Evolutionary conservation across 2,329 filamentous ascomycete genomes (phyloP), one percentile per base, ranked within the genome.

Genomic region (Rutstroemia sp.): DNA sequence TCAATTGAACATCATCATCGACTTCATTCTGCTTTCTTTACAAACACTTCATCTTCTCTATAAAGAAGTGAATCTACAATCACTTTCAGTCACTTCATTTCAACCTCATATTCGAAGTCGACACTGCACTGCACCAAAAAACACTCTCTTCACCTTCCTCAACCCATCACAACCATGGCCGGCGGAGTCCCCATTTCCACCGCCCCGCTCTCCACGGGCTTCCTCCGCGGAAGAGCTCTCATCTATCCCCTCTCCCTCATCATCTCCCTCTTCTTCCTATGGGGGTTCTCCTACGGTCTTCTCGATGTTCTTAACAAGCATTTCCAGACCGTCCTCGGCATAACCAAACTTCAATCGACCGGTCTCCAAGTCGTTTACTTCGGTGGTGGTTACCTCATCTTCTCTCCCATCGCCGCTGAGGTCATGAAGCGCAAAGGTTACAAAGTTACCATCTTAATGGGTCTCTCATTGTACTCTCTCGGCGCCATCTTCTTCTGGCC

Each of bases 201-300:
- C 25, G 68, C 71, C 27, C 63, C 68, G 30, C 65, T 75, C 27
- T 65, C 67, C 51, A 69, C 71, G 49, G 72, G 73, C 57, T 74
- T 70, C 65, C 69, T 59, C 67, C 71, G 57, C 68, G 72, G 69
- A 48, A 64, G 56, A 38, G 64, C 64, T 14, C 73, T 78, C 53
- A 75, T 79, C 65, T 71, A 76, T 60, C 77, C 77, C 9, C 72
- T 79, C 48, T 75, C 65, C 61, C 78, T 60, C 65, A 89, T 94
- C 30, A 88, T 87, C 3, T 79, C 92, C 6, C 75, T 95, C 0
- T 95, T 95, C 72, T 83, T 95, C 61, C 74, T 95, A 3, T 95
- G 90, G 90, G 91, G 91, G 0, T 86, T 95, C 59, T 90, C 89
- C 0, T 95, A 95, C 63, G 91, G 91, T 0, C 78, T 96, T 2